Evolutionary conservation across 2,329 filamentous ascomycete genomes (phyloP), one percentile per base, ranked within the genome.

Genomic region (Cercospora janseana): DNA sequence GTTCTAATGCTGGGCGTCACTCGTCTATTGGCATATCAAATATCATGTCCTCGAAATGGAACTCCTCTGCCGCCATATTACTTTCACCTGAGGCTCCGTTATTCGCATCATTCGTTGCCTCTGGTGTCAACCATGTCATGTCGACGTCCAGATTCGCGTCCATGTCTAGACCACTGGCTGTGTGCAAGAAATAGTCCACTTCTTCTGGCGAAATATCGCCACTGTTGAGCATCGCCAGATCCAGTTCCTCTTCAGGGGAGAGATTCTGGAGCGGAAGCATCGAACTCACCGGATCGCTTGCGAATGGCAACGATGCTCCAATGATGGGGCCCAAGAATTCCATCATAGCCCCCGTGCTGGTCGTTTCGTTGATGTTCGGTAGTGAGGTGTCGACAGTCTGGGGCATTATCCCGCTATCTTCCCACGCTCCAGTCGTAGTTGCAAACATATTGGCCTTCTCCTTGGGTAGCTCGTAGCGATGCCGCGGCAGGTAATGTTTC

Each of bases 371-470:
- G 28, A 61, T 55, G 13, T 51, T 37, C 2, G 54, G 54, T 10
- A 55, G 40, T 6, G 52, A 52, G 28, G 31, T 61, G 18, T 51
- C 31, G 8, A 60, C 52, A 12, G 52, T 18, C 7, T 49, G 47
- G 12, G 64, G 63, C 63, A 66, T 65, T n/a, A 52, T 46, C 5
- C 64, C 64, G 28, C 56, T 58, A 15, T 64, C 60, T 28, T 55
- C 31, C 64, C 64, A 67, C 2, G 63, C 56, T 2, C 53, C 55
- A 2, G 63, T 66, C 4, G 57, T 61, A 1, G 63, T 64, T 9
- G 57, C 63, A 44, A 65, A 65, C 29, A 57, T 56, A 12, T 54
- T 49, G 2, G 63, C 63, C 20, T 55, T 57, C 13, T 64, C 57
- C n/a, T 51, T 45, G 2, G 64, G 51, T 3, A 66, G 53, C 41